phyloP scores from a whole-genome alignment of 257 asterid genomes.

The Scutellaria barbata region DNA sequence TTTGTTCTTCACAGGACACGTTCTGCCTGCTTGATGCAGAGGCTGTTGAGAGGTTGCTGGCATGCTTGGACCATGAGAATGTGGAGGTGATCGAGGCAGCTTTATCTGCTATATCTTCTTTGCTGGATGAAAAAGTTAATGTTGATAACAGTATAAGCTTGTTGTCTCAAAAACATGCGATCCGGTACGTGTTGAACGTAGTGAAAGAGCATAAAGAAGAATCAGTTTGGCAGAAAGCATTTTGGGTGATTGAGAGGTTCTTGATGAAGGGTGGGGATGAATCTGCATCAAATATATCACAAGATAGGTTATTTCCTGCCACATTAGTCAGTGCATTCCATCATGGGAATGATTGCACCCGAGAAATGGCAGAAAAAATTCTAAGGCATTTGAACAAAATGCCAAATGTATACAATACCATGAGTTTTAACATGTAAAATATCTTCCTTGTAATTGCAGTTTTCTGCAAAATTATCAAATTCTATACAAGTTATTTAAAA shows the following conservation, averaged over 20 bases:
- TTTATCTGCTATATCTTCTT: slow-evolving; percentile 69
- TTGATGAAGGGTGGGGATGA: slow-evolving; percentile 65
- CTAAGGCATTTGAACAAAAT: slow-evolving; percentile 71
- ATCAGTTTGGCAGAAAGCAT: slow-evolving; percentile 58
- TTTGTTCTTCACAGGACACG: slow-evolving; percentile 70
- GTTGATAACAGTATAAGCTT: slow-evolving; percentile 59
- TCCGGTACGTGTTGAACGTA: slow-evolving; percentile 55
- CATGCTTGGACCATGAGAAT: slow-evolving; percentile 69
- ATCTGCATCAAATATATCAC: slow-evolving; percentile 57
- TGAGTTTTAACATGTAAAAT: slow-evolving; percentile 48
- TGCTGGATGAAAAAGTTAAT: slow-evolving; percentile 71
- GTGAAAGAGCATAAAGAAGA: slow-evolving; percentile 74
- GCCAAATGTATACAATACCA: slow-evolving; percentile 51
- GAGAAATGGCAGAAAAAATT: slow-evolving; percentile 75
- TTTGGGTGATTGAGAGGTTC: slow-evolving; percentile 81
- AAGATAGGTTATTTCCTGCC: slow-evolving; percentile 63
- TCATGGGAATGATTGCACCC: slow-evolving; percentile 67
- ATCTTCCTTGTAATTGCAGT: not conserved
- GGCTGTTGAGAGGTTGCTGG: slow-evolving; percentile 66
- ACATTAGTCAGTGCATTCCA: slow-evolving; percentile 66
- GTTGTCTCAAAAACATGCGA: slow-evolving; percentile 55
- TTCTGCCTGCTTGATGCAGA: slow-evolving; percentile 76
- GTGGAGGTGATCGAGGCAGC: slow-evolving; percentile 75
- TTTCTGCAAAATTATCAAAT: not conserved
- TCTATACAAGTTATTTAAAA: not conserved